Percentiles rank a stretch among this genome's conserved stretches.
phyloP scores from a whole-genome alignment of 2,329 filamentous ascomycete genomes.

The Grosmannia penicillata region DNA sequence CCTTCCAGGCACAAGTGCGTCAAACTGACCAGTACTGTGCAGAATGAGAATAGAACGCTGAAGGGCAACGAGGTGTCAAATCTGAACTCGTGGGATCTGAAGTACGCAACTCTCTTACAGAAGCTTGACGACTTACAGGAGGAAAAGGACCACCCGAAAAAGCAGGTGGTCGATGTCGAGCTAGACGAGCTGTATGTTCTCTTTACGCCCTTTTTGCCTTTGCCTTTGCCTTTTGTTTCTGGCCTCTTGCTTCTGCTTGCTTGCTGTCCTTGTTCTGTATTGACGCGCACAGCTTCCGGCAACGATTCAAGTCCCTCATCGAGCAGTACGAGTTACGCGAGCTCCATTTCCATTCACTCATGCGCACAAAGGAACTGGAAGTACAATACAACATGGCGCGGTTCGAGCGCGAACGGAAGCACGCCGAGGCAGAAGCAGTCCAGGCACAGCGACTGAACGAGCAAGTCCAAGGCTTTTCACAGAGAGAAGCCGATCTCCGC shows the following conservation, averaged over 20 bases:
- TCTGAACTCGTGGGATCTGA: constrained; percentile 69
- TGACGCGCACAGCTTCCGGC: constrained; percentile 47
- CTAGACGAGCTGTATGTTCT: constrained; percentile 67
- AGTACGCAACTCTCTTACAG: constrained; percentile 63
- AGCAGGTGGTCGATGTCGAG: constrained; percentile 69
- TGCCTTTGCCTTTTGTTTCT: not conserved
- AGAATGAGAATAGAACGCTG: constrained; percentile 88
- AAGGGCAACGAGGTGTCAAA: constrained; percentile 76
- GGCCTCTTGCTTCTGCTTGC: constrained; percentile 4
- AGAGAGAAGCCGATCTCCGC: constrained; percentile 84
- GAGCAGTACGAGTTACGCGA: constrained; percentile 96
- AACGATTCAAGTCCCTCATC: constrained; percentile 84
- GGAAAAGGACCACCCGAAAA: constrained; percentile 70
- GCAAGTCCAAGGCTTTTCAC: constrained; percentile 89
- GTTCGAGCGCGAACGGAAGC: constrained; percentile 80
- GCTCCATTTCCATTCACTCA: constrained; percentile 78
- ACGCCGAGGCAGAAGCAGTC: constrained; percentile 64
- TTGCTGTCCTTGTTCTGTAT: constrained; percentile 20
- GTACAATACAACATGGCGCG: constrained; percentile 83
- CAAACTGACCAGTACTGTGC: constrained; percentile 3
- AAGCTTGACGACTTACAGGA: constrained; percentile 83
- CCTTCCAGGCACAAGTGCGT: not conserved
- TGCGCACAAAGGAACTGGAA: constrained; percentile 90
- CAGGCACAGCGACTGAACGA: constrained; percentile 75
- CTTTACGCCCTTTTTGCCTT: not conserved